Evolutionary conservation across 176 grass and related monocot genomes (phyloP), one percentile per base, ranked within the genome.

Genomic region (Carex parvula): DNA sequence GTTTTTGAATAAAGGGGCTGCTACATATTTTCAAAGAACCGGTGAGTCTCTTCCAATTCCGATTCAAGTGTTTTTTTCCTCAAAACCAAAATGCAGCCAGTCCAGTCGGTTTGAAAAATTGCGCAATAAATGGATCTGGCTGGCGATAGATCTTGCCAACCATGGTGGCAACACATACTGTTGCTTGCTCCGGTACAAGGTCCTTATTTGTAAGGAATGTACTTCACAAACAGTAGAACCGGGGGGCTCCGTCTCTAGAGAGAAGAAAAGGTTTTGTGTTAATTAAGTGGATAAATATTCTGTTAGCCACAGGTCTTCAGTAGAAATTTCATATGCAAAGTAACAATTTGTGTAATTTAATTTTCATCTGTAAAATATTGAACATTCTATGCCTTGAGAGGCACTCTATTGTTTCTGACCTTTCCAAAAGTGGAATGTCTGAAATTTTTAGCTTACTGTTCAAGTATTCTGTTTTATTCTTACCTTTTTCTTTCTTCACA

Each of bases 401-500:
- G 4, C 77, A 80, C 77, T 80, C 77, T 35, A 55, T 61, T n/a
- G 3, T 42, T 20, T 30, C 60, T 60, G 2, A 80, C 15, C 54
- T 61, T 80, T 61, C 2, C 26, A 41, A 61, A 80, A 80, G 29
- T n/a, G 4, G 50, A 80, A 29, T 60, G 50, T 80, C 26, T 80
- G 24, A 39, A 60, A 32, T 57, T 12, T 12, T 35, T 61, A 61
- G 53, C 77, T 61, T 80, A 33, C 55, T 80, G 77, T 80, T 48
- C 52, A 80, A 80, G 77, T 8, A 80, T 80, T 80, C 11, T 60
- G 3, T 61, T 37, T 32, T 52, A 18, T 80, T 80, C 52, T 80
- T 48, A 55, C 77, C 9, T 80, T 60, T 57, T 56, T 80, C 57
- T 80, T 60, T 29, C 56, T 59, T 32, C 50, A 32, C n/a, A n/a